Base-by-base conservation (phyloP, 2,329 filamentous ascomycete genomes). In the Orbilia ellipsospora region DNA sequence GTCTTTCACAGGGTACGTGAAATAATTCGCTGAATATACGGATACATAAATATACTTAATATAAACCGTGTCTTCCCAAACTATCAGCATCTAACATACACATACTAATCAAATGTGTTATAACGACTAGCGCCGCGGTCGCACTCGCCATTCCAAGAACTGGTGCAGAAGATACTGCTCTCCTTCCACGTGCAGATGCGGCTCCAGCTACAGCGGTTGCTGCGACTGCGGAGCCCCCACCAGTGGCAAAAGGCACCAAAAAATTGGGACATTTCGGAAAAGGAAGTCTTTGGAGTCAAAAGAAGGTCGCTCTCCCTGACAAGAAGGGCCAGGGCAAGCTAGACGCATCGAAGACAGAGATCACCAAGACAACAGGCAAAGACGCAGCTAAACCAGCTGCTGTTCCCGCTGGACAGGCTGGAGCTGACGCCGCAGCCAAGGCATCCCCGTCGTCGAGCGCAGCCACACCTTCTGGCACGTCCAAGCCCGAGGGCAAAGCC, bases 211-310 rank as follows among this genome's bases (percentile, higher is more conserved):
- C 1, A 5, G 8, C 44, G 15, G 44, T 48, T 48, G 15, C 15
- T 5, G 48, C 48, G 3, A 23, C n/a, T 23, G 18, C 48, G n/a
- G 16, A 12, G 2, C 15, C 48, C 23, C 26, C 52, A 31, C 52
- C 52, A 5, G 52, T 20, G 3, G 20, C 52, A 55, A 4, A 2
- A n/a, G 20, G 3, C 8, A 55, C 52, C 0, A 55, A 28, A 8
- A 28, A 28, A 55, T 15, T 36, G 8, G 52, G 52, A 36, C 26
- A 36, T 4, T 55, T 55, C 23, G 52, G 52, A 36, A 55, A 55
- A 8, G 16, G 16, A 13, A 55, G 52, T 23, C 18, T 28, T 23
- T 55, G 52, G 52, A 23, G n/a, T 3, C 28, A 55, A 23, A 28
- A 55, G 12, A 36, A 55, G 15, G 15, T n/a, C 23, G 15, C 20